Percentiles rank a stretch among this genome's conserved stretches.
Conservation (phyloP, 257 asterid species). For the Solanum etuberosum region DNA sequence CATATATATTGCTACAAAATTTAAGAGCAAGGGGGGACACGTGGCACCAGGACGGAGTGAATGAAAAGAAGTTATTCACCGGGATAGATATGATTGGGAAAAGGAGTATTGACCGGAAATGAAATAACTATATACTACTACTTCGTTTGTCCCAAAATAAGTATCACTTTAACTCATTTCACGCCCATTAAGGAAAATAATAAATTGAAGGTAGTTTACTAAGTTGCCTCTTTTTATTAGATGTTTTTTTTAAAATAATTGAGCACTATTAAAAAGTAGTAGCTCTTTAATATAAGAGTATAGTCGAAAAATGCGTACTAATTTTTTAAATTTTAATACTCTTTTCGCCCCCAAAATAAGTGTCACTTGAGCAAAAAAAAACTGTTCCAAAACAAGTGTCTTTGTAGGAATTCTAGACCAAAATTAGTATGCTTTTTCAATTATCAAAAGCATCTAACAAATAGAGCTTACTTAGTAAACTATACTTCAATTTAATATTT, state of each 20-base stretch:
- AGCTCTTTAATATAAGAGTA: not conserved
- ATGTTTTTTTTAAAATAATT: too few relatives aligned
- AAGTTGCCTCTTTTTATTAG: not conserved
- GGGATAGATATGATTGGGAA: conserved; percentile 28
- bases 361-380: not conserved
- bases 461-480: not conserved
- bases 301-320: not conserved
- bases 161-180: not conserved
- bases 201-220: not conserved
- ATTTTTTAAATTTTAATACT: not conserved
- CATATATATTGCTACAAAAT: conserved; percentile 15
- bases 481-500: not conserved
- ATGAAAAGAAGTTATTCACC: conserved; percentile 48
- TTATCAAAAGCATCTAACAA: not conserved
- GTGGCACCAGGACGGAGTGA: conserved; percentile 45
- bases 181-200: too few relatives aligned
- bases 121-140: not conserved
- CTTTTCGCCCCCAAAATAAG: not conserved
- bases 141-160: too few relatives aligned
- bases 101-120: conserved; percentile 5
- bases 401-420: not conserved
- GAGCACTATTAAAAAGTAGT: not conserved
- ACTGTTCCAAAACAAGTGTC: not conserved
- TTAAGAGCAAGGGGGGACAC: conserved; percentile 8
- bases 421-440: not conserved